These are phyloP conservation scores for Pleurozium schreberi DNA, from an alignment of 225 moss, liverwort and hornwort species.

Conservation along the genomic window DNA sequence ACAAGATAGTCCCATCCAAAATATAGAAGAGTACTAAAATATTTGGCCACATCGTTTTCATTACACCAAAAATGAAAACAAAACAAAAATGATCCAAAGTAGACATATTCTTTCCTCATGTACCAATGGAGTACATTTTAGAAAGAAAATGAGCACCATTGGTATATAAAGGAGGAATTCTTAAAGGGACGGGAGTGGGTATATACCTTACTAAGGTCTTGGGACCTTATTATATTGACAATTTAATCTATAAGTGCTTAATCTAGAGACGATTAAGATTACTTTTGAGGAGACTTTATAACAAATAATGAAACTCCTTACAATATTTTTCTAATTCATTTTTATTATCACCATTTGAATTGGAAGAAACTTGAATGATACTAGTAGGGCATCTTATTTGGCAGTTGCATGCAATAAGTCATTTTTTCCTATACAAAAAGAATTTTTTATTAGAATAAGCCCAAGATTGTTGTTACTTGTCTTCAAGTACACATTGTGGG, in stretches of 20 bases:
- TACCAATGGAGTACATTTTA: too few species aligned
- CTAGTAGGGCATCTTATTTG: neutral
- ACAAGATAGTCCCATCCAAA: too few species aligned
- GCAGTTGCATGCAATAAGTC: neutral
- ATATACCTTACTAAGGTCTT: neutral
- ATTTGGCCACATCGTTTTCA: too few species aligned
- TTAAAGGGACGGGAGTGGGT: neutral
- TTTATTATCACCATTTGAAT: neutral
- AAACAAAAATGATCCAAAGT: neutral
- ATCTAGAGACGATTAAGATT: neutral
- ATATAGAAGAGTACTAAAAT: too few species aligned
- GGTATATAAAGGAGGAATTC: neutral
- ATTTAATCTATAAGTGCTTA: neutral
- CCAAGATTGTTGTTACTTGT: neutral
- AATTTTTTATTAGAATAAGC: neutral
- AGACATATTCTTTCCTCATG: too few species aligned
- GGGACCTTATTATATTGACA: accelerated
- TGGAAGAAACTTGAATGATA: neutral
- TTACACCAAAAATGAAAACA: too few species aligned
- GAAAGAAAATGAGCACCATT: neutral
- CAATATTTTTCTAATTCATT: neutral
- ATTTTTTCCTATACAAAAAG: neutral
- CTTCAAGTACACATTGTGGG: neutral
- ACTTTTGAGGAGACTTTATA: neutral
- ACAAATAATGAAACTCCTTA: neutral